Evolutionary conservation across 192 early-diverging fungal species (phyloP).

Genomic region (Backusella macrospora): DNA sequence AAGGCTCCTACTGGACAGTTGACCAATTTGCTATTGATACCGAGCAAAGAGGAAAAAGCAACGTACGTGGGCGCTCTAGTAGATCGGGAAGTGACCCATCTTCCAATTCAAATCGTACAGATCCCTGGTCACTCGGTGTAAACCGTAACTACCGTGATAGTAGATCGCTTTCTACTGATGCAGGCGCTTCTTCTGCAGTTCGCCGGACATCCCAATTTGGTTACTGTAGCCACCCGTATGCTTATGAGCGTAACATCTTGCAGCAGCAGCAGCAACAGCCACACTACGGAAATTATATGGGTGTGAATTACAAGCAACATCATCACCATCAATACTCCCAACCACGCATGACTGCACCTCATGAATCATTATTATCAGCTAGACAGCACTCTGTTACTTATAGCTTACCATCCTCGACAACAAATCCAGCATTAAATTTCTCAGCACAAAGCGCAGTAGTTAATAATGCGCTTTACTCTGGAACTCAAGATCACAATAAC

Average conservation of each 20-base stretch:
- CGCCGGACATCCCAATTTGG: slow-evolving; percentile 13
- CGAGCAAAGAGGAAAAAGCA: slow-evolving; percentile 24
- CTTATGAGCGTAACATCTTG: slow-evolving; percentile 2
- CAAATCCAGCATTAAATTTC: neutral
- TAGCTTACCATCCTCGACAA: slow-evolving; percentile 11
- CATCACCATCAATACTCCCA: slow-evolving; percentile 7
- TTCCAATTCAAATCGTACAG: slow-evolving; percentile 7
- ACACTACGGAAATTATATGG: slow-evolving; percentile 1
- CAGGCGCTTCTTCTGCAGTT: slow-evolving; percentile 16
- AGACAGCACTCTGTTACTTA: slow-evolving; percentile 16
- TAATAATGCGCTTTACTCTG: slow-evolving; percentile 5
- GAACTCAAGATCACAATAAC: neutral
- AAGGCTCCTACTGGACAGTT: slow-evolving; percentile 84
- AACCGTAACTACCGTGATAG: slow-evolving; percentile 20
- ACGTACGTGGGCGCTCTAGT: slow-evolving; percentile 33
- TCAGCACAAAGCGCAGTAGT: slow-evolving; percentile 10
- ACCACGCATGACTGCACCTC: slow-evolving; percentile 12
- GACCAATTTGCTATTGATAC: slow-evolving; percentile 51
- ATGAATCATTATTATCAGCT: slow-evolving; percentile 10
- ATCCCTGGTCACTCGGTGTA: slow-evolving; percentile 14
- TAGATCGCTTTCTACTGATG: slow-evolving; percentile 25
- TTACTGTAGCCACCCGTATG: slow-evolving; percentile 23
- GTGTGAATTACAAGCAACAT: neutral
- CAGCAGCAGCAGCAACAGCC: slow-evolving; percentile 6
- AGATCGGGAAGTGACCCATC: slow-evolving; percentile 34